Conservation (phyloP, 2,329 filamentous ascomycete species). For the Dendryphion nanum region DNA sequence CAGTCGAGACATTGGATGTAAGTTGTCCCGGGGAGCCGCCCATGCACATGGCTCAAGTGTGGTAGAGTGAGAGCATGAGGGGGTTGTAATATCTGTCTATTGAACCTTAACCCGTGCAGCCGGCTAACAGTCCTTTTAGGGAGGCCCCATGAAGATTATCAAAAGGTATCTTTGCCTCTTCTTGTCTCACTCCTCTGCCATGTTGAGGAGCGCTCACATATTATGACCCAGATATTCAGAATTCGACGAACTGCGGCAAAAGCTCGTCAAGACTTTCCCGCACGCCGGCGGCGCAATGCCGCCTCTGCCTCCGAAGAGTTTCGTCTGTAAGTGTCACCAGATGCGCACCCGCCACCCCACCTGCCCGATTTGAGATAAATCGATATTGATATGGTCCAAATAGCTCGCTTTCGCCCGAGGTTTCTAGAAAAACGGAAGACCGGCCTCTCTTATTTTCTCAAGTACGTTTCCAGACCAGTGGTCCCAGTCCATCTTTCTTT, state of each 20-base stretch:
- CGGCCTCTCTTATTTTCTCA: constrained; percentile 88
- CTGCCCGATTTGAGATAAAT: constrained; percentile 10
- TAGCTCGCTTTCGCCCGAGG: constrained; percentile 68
- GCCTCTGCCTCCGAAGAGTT: constrained; percentile 84
- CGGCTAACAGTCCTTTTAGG: constrained; percentile 37
- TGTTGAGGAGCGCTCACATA: too few species aligned
- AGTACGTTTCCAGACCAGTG: constrained; percentile 56
- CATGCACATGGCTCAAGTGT: not conserved
- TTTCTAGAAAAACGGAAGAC: constrained; percentile 83
- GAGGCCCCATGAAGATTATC: constrained; percentile 57
- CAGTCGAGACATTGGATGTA: constrained; percentile 81
- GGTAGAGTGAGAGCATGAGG: too few species aligned
- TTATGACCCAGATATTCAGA: constrained; percentile 88
- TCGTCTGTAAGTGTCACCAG: constrained; percentile 64
- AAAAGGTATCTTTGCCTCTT: constrained; percentile 49
- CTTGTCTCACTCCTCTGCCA: not conserved
- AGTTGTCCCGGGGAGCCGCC: constrained; percentile 34
- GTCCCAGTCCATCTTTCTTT: not conserved
- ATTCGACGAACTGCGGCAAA: constrained; percentile 77
- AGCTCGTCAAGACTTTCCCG: constrained; percentile 78
- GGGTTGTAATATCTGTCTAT: too few species aligned
- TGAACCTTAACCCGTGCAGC: too few species aligned
- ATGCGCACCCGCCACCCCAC: constrained; percentile 14
- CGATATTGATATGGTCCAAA: constrained; percentile 15
- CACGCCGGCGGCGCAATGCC: constrained; percentile 82